Base-by-base conservation (phyloP, 2,329 filamentous ascomycete species). In the Beauveria pseudobassiana region DNA sequence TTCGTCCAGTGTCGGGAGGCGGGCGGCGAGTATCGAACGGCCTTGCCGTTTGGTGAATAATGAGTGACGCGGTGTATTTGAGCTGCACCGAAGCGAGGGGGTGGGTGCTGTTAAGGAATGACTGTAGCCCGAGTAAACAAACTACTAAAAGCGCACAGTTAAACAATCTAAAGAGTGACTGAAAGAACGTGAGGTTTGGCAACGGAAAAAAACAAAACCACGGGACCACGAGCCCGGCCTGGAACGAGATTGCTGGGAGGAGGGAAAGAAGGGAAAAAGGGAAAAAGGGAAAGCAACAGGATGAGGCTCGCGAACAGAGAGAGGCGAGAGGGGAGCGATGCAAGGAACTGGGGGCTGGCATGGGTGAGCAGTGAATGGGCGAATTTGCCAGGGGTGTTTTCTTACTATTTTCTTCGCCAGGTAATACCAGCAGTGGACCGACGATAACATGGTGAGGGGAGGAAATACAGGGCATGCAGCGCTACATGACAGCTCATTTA, bases 161-260 rank as follows among this genome's bases (percentile, higher is more conserved):
- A 5, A 49, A 61, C 59, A 38, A 61, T 49, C 18, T 48, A 50
- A 61, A n/a, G 59, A 61, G 59, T 61, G 59, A 61, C 59, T 42
- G 46, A 58, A 58, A 26, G 55, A 58, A 34, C 34, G 55, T 50
- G 51, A 55, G 40, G 51, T 22, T 49, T 48, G 30, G 18, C 26
- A 20, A 59, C 10, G 42, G 30, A 50, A 20, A 49, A 55, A 61
- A 61, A 34, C 10, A 55, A 55, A 61, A 61, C 42, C 28, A 61
- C 59, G 28, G 42, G 22, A 58, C 61, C 61, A 42, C 61, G 48
- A 58, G 54, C 20, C 61, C 42, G 54, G 48, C 48, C 61, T 59
- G 54, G 61, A 62, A 62, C 61, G 54, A 62, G 45, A 58, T 61
- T 58, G 50, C 58, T 61, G n/a, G 46, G 30, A 55, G 30, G 40